A percentile compares a stretch with the other conserved stretches of the same genome.
Conservation (phyloP, 2,329 filamentous ascomycete genomes). For the Paramyrothecium sp. region DNA sequence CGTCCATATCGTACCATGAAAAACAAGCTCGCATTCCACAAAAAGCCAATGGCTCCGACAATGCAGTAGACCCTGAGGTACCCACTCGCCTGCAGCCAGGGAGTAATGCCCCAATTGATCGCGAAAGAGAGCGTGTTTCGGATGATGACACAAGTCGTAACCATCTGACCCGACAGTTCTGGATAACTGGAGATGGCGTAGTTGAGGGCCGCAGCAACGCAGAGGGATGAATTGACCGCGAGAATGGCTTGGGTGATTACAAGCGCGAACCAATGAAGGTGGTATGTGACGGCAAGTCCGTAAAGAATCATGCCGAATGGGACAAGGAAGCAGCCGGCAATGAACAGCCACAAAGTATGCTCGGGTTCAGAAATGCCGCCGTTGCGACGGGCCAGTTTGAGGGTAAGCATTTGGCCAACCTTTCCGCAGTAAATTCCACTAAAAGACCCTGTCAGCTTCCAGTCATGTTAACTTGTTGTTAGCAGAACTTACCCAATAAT, state of each 20-base stretch:
- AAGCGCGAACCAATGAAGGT: slow-evolving; percentile 28
- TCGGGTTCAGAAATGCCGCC: slow-evolving; percentile 47
- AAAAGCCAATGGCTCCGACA: slow-evolving; percentile 6
- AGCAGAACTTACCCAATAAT: slow-evolving; percentile 25
- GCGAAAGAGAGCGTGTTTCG: slow-evolving; percentile 38
- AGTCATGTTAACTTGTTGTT: too few species aligned
- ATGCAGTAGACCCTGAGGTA: slow-evolving; percentile 9
- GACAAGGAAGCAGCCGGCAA: slow-evolving; percentile 34
- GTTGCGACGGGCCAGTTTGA: slow-evolving; percentile 41
- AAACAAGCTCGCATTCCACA: slow-evolving; percentile 8
- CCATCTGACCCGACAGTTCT: slow-evolving; percentile 24
- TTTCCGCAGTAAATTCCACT: slow-evolving; percentile 26
- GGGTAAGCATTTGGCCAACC: slow-evolving; percentile 33
- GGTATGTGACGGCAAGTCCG: slow-evolving; percentile 27
- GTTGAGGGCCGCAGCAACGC: slow-evolving; percentile 20
- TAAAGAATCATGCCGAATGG: slow-evolving; percentile 43
- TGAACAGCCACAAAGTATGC: slow-evolving; percentile 40
- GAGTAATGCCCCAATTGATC: slow-evolving; percentile 32
- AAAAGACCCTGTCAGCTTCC: too few species aligned
- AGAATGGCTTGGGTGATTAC: slow-evolving; percentile 23
- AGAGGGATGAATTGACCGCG: slow-evolving; percentile 23
- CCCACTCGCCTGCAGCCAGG: slow-evolving; percentile 17
- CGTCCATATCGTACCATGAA: slow-evolving; percentile 8
- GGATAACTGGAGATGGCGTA: slow-evolving; percentile 28
- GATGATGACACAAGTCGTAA: slow-evolving; percentile 28